Evolutionary conservation across 164 flowering plant species (phyloP).

Genomic region (Piper longum): DNA sequence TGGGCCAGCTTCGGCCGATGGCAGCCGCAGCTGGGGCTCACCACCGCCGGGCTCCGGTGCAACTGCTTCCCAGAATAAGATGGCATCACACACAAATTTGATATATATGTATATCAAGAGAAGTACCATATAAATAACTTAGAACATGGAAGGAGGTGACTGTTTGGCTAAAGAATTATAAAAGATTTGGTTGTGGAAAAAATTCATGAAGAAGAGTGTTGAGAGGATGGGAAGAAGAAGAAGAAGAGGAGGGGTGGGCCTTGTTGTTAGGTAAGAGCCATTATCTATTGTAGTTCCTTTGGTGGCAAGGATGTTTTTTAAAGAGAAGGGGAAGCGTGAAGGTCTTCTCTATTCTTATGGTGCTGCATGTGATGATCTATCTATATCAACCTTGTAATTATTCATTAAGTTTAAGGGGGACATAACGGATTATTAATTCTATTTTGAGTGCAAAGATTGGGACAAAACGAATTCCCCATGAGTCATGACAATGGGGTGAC

Average conservation of each 20-base stretch:
- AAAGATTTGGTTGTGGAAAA: neutral
- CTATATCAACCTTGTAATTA: no score
- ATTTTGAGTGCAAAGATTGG: no score
- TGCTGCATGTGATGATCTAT: neutral
- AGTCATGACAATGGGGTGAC: no score
- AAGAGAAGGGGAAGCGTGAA: neutral
- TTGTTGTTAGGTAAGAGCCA: neutral
- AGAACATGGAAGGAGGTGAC: slow-evolving; percentile 4
- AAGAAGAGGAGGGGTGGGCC: neutral
- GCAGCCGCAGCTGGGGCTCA: slow-evolving; percentile 53
- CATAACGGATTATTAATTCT: no score
- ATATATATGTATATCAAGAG: no score
- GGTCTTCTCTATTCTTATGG: neutral
- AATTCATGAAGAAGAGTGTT: neutral
- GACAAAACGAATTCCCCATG: no score
- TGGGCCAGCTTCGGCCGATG: slow-evolving; percentile 34
- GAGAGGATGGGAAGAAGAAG: slow-evolving; percentile 7
- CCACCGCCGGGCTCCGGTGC: slow-evolving; percentile 22
- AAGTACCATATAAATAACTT: no score
- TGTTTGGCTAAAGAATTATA: no score
- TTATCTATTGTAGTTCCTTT: neutral
- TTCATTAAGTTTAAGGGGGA: no score
- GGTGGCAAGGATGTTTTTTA: slow-evolving; percentile 1
- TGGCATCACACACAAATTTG: no score
- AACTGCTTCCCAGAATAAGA: slow-evolving; percentile 19